Percentiles rank a stretch among this genome's conserved stretches.
These are phyloP conservation scores for Metschnikowia similis DNA, from an alignment of 805 yeast species.

Conservation along the genomic window DNA sequence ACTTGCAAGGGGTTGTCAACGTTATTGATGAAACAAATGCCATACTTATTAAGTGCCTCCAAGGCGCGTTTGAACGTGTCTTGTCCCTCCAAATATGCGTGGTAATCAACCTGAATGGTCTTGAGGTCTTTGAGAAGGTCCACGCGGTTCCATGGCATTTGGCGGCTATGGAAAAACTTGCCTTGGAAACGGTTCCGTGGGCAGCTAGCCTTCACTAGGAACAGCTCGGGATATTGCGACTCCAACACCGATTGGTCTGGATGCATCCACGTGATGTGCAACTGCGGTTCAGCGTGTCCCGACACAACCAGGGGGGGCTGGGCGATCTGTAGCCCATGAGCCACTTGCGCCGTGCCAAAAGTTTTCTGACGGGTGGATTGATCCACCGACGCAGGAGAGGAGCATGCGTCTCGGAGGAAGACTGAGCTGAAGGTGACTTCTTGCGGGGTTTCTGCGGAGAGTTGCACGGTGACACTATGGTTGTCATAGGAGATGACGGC, in stretches of 20 bases:
- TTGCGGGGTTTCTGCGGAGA: constrained; percentile 15
- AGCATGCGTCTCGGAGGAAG: constrained; percentile 66
- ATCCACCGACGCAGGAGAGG: constrained; percentile 47
- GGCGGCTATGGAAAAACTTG: constrained; percentile 32
- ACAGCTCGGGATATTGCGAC: constrained; percentile 41
- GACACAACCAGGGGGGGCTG: constrained; percentile 29
- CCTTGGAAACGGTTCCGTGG: constrained; percentile 30
- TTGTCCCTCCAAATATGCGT: constrained; percentile 34
- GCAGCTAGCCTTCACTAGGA: constrained; percentile 42
- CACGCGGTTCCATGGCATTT: constrained; percentile 37
- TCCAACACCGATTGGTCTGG: constrained; percentile 21
- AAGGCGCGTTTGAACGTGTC: constrained; percentile 36
- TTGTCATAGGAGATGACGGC: constrained; percentile 18
- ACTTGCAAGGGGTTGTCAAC: constrained; percentile 42
- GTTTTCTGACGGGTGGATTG: constrained; percentile 54
- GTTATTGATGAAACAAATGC: constrained; percentile 51
- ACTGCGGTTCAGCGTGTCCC: constrained; percentile 16
- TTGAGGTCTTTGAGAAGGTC: constrained; percentile 21
- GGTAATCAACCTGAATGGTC: constrained; percentile 27
- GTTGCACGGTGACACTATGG: constrained; percentile 21
- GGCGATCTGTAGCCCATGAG: constrained; percentile 32
- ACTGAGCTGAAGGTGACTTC: constrained; percentile 41
- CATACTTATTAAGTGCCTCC: constrained; percentile 48
- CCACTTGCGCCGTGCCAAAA: constrained; percentile 55
- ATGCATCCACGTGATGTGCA: constrained; percentile 40